phyloP scores from a whole-genome alignment of 2,329 filamentous ascomycete species.

The Whalleya microplaca region DNA sequence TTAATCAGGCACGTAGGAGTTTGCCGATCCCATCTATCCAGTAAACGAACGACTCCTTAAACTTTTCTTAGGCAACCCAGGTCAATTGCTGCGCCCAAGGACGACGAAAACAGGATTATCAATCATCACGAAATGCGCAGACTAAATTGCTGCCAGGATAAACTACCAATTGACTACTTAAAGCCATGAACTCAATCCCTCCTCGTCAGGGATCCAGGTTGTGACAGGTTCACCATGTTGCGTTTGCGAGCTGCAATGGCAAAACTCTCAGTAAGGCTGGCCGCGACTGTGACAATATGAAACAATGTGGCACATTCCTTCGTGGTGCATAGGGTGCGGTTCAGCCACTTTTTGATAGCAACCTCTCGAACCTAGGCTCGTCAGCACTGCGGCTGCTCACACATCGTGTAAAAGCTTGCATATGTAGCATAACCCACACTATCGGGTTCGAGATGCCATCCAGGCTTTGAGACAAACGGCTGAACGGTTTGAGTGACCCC shows the following conservation, averaged over 20 bases:
- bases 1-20: slow-evolving; percentile 2
- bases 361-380: neutral
- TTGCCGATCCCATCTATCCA: neutral
- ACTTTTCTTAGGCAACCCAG: no score
- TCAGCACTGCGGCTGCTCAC: neutral
- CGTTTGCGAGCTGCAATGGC: neutral
- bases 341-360: neutral
- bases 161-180: neutral
- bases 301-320: neutral
- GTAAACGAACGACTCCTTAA: no score
- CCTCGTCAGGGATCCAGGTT: neutral
- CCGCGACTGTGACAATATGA: neutral
- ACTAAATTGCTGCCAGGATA: neutral
- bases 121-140: slow-evolving; percentile 5
- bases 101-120: slow-evolving; percentile 14
- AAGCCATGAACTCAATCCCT: neutral
- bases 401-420: neutral
- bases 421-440: neutral
- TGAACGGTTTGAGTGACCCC: neutral
- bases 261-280: neutral
- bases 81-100: neutral
- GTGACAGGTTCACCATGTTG: neutral
- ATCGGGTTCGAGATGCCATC: neutral
- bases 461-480: no score
- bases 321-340: neutral